phyloP scores from a whole-genome alignment of 495 filamentous ascomycete species.

The Delitschia confertaspora region DNA sequence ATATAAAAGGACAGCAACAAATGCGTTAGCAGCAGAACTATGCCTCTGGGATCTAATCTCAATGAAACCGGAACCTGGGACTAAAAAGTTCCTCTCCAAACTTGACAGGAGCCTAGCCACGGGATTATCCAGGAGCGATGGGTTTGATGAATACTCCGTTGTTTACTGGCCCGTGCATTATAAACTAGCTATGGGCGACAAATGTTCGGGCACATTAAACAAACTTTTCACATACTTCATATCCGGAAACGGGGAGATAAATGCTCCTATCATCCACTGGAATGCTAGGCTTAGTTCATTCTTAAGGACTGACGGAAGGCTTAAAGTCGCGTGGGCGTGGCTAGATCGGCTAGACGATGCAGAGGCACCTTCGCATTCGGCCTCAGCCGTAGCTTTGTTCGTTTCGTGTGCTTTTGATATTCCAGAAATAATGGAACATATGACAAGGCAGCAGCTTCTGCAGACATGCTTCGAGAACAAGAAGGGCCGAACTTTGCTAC shows the following conservation, averaged over 20 bases:
- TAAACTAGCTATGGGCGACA: background rate
- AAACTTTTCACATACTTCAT: background rate
- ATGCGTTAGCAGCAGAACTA: conserved; percentile 8
- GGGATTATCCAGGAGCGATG: background rate
- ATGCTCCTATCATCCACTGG: too few relatives aligned
- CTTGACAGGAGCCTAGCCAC: background rate
- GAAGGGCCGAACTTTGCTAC: background rate
- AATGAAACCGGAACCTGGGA: background rate
- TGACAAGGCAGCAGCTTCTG: background rate
- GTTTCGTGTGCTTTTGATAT: conserved; percentile 6
- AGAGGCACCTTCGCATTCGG: background rate
- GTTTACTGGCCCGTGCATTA: conserved; percentile 4
- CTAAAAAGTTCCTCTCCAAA: conserved; percentile 1
- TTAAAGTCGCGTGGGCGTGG: too few relatives aligned
- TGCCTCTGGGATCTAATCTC: conserved; percentile 12
- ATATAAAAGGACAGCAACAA: conserved; percentile 2
- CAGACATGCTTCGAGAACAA: background rate
- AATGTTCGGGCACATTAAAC: conserved; percentile 3
- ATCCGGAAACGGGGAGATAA: background rate
- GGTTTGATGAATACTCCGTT: background rate
- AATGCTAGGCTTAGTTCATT: too few relatives aligned
- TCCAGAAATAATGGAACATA: background rate
- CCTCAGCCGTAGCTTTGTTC: background rate
- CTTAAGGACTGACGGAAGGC: too few relatives aligned
- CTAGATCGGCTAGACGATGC: background rate